Base-by-base conservation (phyloP, 257 asterid genomes). In the Solanum corneliomulleri region DNA sequence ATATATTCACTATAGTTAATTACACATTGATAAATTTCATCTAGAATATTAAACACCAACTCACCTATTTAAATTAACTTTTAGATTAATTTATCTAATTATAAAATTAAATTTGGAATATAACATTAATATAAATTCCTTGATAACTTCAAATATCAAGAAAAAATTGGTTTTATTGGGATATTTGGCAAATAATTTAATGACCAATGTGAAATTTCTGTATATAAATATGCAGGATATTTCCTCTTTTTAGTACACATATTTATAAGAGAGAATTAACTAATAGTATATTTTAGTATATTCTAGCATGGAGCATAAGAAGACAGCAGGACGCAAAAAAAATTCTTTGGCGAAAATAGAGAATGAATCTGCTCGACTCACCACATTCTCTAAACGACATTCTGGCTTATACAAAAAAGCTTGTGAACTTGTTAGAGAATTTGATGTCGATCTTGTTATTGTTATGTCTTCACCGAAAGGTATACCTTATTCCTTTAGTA, bases 401-500 rank as follows among this genome's bases (percentile, higher is more conserved):
- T 52, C 10, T 52, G 62, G 23, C 62, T 16, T 52, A 16, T 52
- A 52, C 37, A 35, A 35, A 35, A 35, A 35, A 5, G 37, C 37
- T 5, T 35, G 7, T 35, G 37, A 5, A 35, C 37, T 35, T 35
- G 37, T 35, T 35, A 35, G 37, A 35, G 37, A 35, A 35, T 35
- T 6, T 35, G 37, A 35, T 35, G 37, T 35, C 0, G 62, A 52
- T 52, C 10, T 2, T 52, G 94, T 93, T 11, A 31, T 90, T 33
- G 64, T 90, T 21, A 9, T 92, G 20, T 83, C 66, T 11, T 92
- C 93, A 0, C 93, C 91, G 1, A 86, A 90, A 0, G 94, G 91
- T 21, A 92, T 89, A 85, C 86, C 91, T n/a, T 89, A 83, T 86
- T 88, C 94, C 35, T 90, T 90, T 86, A 88, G 89, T 41, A 89